A percentile compares a stretch with the other conserved stretches of the same genome.
These are phyloP conservation scores for Venturia aucupariae DNA, from an alignment of 2,329 filamentous ascomycete genomes.

Conservation along the genomic window DNA sequence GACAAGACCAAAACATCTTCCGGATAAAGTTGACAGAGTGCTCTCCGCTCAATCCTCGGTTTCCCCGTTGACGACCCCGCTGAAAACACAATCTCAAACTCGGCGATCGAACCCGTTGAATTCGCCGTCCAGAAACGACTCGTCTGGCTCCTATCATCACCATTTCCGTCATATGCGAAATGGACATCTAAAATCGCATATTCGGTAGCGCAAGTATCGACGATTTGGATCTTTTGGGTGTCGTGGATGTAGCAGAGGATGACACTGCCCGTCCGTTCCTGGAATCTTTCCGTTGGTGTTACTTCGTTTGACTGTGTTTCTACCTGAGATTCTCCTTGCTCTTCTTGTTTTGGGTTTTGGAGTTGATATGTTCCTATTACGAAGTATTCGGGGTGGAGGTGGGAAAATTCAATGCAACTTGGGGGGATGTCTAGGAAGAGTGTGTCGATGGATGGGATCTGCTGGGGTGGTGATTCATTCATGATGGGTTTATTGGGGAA, in stretches of 20 bases:
- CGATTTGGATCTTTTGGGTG: conserved; percentile 25
- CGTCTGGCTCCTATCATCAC: conserved; percentile 18
- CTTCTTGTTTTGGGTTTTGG: conserved; percentile 37
- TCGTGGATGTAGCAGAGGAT: conserved; percentile 52
- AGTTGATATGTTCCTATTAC: conserved; percentile 81
- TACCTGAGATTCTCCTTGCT: conserved; percentile 36
- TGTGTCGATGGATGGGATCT: conserved; percentile 37
- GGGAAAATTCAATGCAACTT: conserved; percentile 69
- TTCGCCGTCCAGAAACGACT: conserved; percentile 63
- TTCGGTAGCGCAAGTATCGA: conserved; percentile 37
- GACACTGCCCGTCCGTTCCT: conserved; percentile 59
- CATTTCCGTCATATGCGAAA: conserved; percentile 50
- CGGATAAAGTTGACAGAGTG: conserved; percentile 37
- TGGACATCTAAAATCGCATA: conserved; percentile 79
- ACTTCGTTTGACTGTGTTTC: neutral
- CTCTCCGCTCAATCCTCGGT: neutral
- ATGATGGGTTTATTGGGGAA: neutral
- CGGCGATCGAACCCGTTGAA: conserved; percentile 61
- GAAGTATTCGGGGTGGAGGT: conserved; percentile 53
- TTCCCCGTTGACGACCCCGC: neutral
- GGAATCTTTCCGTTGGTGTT: conserved; percentile 19
- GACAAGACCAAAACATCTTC: conserved; percentile 59
- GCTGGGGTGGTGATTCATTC: neutral
- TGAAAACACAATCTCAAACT: conserved; percentile 44
- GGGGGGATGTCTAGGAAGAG: conserved; percentile 57